These are phyloP conservation scores for Hypomontagnella submonticulosa DNA, from an alignment of 495 filamentous ascomycete genomes.

Conservation along the genomic window DNA sequence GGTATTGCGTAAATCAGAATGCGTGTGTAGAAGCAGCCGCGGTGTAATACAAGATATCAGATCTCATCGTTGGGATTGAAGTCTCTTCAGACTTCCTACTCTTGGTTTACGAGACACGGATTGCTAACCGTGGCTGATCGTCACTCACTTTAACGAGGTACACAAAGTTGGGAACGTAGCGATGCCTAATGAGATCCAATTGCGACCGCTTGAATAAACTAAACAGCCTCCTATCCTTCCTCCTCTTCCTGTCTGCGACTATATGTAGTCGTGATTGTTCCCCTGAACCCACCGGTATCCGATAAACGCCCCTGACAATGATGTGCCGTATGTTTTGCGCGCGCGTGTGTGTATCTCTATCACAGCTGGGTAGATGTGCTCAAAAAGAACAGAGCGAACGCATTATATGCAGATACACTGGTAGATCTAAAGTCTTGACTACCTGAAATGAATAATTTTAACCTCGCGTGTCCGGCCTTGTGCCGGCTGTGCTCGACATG, in stretches of 20 bases:
- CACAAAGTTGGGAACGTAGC: conserved; percentile 2
- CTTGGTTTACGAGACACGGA: neutral
- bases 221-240: conserved; percentile 2
- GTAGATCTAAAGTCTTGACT: conserved; percentile 14
- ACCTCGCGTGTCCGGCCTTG: conserved; percentile 51
- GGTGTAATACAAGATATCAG: no score
- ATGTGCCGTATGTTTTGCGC: conserved; percentile 16
- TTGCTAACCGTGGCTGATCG: neutral
- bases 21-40: no score
- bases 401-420: conserved; percentile 28
- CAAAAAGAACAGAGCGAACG: conserved; percentile 5
- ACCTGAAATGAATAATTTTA: conserved; percentile 24
- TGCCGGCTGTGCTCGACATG: conserved; percentile 52
- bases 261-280: conserved; percentile 1
- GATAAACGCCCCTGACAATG: conserved; percentile 40
- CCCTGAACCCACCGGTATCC: conserved; percentile 20
- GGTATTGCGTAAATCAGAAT: no score
- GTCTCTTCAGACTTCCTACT: neutral
- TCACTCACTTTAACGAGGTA: neutral
- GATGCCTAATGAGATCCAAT: conserved; percentile 18
- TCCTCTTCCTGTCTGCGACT: conserved; percentile 2
- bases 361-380: conserved; percentile 18
- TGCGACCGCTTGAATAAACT: conserved; percentile 21
- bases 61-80: no score
- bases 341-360: conserved; percentile 16